Base-by-base conservation (phyloP, 2,329 filamentous ascomycete species). In the Chrysosporium keratinophilum region DNA sequence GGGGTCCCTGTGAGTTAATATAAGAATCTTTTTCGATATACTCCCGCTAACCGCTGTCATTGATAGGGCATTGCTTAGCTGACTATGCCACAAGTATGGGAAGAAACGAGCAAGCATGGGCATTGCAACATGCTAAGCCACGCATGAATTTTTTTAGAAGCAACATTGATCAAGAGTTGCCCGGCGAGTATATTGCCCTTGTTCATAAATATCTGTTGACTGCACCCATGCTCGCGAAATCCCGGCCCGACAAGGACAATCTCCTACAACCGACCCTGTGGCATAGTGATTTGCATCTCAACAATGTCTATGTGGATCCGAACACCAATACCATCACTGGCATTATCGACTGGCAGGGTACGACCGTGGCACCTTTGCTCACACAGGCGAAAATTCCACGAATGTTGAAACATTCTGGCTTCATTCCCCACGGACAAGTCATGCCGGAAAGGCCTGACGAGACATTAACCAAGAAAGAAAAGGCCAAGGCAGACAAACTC, bases 231-330 rank as follows among this genome's bases (percentile, higher is more conserved):
- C 56, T 65, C 12, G 51, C 62, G 12, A 60, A 63, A 19, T 6
- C 12, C 2, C 3, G 54, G 15, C 56, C 4, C 41, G 55, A 60
- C 14, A 10, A 17, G 6, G 41, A 53, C 3, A 31, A 23, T 11
- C n/a, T 15, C 9, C 23, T 43, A 7, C 64, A 60, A 15, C 23
- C 23, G 7, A 56, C 63, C 52, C 56, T 65, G n/a, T 66, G 59
- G 60, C 63, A 65, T 43, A 60, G 61, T 6, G 62, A 65, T 45
- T 59, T 65, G 10, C 59, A 64, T 33, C 58, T 61, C 6, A 58
- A 65, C 23, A 66, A 65, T 44, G 50, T 66, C 9, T 67, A 65
- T 37, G 61, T 67, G 1, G 61, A 67, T 54, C 61, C 62, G 14
- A 42, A 51, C 10, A 63, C 59, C 1, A 33, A 42, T 45, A 19